Base-by-base conservation (phyloP, 345 rosid genomes). In the Camelina sativa region DNA sequence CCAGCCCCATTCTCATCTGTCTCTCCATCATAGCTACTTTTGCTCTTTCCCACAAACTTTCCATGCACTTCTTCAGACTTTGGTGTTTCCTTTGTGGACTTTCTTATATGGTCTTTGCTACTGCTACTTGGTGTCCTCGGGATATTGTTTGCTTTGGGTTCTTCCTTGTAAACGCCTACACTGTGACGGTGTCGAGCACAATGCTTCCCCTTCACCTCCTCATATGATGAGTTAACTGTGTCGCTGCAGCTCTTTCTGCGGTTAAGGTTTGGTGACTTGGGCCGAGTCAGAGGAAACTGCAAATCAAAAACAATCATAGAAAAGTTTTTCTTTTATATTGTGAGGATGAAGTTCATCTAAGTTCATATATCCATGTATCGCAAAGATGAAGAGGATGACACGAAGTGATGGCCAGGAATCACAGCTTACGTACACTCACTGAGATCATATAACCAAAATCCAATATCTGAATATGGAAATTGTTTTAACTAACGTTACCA, bases 241-340 rank as follows among this genome's bases (percentile, higher is more conserved):
- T 91, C 97, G n/a, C 91, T 64, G 63, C 93, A 90, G 84, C 99
- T 95, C 91, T 82, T 95, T 83, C 97, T 88, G 34, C 96, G 85
- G 81, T 75, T 69, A 44, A 87, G 86, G 37, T 84, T 87, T 43
- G 91, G 91, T 51, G 91, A 92, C 69, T 84, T 83, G 23, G 97
- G 89, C 56, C 89, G 85, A 76, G 97, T 92, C 82, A 95, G 64
- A 11, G 99, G 99, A 71, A 89, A 75, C 99, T 95, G 76, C 34
- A 22, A 43, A 65, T 64, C 62, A 71, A 64, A 46, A 64, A 46
- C 56, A 51, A 63, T 20, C 50, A 74, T 13, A 35, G 1, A 41
- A 17, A 16, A 0, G 46, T 41, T 12, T 25, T 41, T 41, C 2
- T 11, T 40, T 5, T 12, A 7, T 44, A 5, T n/a, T 63, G 46